Evolutionary conservation across 2,329 filamentous ascomycete species (phyloP).

Genomic region (Lachnum nothofagi): DNA sequence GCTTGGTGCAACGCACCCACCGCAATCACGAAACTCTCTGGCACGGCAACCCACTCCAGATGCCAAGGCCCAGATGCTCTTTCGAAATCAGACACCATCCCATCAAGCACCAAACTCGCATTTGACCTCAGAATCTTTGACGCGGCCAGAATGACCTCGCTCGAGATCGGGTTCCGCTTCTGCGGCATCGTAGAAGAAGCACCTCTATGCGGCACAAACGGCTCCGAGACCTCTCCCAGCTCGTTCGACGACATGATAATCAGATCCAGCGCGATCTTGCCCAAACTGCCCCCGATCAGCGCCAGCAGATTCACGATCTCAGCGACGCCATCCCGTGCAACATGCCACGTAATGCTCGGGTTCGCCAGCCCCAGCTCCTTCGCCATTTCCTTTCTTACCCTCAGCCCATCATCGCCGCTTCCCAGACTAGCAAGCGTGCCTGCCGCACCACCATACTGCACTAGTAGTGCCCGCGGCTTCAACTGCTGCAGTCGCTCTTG

Average conservation of each 20-base stretch:
- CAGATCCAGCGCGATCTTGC: constrained; percentile 51
- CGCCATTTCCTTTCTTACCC: constrained; percentile 46
- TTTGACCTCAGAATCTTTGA: constrained; percentile 50
- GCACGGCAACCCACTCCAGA: constrained; percentile 53
- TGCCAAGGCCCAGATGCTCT: constrained; percentile 55
- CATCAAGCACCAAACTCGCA: constrained; percentile 48
- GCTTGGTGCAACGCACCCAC: constrained; percentile 50
- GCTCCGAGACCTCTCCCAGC: constrained; percentile 49
- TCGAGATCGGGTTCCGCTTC: constrained; percentile 55
- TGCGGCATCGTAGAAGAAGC: constrained; percentile 54
- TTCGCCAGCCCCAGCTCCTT: constrained; percentile 43
- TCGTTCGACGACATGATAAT: constrained; percentile 56
- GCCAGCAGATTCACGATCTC: constrained; percentile 51
- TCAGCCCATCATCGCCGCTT: constrained; percentile 41
- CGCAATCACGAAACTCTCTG: constrained; percentile 48
- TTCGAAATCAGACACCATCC: constrained; percentile 54
- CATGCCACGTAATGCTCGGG: constrained; percentile 53
- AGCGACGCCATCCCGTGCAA: constrained; percentile 48
- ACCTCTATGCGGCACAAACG: constrained; percentile 50
- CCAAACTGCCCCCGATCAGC: constrained; percentile 47
- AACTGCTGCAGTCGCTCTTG: constrained; percentile 44
- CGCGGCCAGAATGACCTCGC: constrained; percentile 50
- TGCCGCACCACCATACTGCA: constrained; percentile 53
- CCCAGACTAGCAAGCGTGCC: constrained; percentile 51
- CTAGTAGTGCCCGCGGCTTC: constrained; percentile 42